These are phyloP conservation scores for Chernovozyma sophiae-reginae DNA, from an alignment of 1,139 yeast species.

Conservation along the genomic window DNA sequence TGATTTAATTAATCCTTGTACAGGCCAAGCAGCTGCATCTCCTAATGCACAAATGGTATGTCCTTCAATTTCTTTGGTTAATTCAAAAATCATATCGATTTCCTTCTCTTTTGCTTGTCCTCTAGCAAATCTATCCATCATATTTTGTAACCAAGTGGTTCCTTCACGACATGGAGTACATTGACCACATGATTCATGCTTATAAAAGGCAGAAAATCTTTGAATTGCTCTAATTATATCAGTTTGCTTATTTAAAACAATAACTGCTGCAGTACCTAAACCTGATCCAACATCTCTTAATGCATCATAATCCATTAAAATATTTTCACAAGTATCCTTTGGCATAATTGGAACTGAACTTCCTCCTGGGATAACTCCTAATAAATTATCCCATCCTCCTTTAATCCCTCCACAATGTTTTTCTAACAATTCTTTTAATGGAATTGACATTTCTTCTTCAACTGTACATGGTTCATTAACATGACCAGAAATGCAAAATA, in stretches of 20 bases:
- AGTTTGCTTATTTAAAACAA: conserved; percentile 82
- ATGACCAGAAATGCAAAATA: conserved; percentile 83
- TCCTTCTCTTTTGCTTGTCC: conserved; percentile 81
- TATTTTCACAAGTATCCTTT: conserved; percentile 59
- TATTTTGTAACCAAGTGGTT: conserved; percentile 76
- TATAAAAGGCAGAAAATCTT: conserved; percentile 75
- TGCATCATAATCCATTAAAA: conserved; percentile 83
- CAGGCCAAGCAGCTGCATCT: conserved; percentile 92
- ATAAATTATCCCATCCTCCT: conserved; percentile 88
- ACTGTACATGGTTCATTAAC: conserved; percentile 90
- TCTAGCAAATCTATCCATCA: conserved; percentile 74
- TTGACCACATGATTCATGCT: conserved; percentile 91
- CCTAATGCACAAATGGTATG: conserved; percentile 90
- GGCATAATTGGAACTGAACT: conserved; percentile 81
- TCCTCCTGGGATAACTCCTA: conserved; percentile 87
- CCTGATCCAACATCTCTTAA: conserved; percentile 82
- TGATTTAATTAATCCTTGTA: conserved; percentile 79
- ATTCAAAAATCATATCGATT: conserved; percentile 77
- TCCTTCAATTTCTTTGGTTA: conserved; percentile 82
- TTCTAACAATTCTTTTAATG: conserved; percentile 73
- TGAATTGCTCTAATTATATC: conserved; percentile 83
- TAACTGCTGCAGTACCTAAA: conserved; percentile 88
- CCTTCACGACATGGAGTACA: conserved; percentile 96
- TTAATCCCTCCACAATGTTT: conserved; percentile 86
- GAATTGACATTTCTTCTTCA: conserved; percentile 90